Base-by-base conservation (phyloP, 495 filamentous ascomycete genomes). In the Sphaerosporella brunnea region DNA sequence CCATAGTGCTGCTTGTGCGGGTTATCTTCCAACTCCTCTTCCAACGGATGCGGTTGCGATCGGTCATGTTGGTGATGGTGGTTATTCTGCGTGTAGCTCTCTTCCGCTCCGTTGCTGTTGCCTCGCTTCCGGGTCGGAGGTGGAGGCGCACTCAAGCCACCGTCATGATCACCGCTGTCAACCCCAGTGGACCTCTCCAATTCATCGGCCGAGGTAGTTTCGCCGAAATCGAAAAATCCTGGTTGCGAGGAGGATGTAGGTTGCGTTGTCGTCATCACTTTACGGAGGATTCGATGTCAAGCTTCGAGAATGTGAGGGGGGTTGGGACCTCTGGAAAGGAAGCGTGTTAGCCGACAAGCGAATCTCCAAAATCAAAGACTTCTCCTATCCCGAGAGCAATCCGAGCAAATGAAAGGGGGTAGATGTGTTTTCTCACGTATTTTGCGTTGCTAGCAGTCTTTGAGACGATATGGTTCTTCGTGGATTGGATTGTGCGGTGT, bases 71-170 rank as follows among this genome's bases (percentile, higher is more conserved):
- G 43, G 18, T 46, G 43, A 9, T 46, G 43, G 8, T 30, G 23
- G 26, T 21, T 46, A 18, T 46, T 20, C 5, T 35, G n/a, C 5
- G 4, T 3, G 9, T 7, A 16, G 9, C 13, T 18, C 4, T 46
- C 28, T 9, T 35, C 13, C 16, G 15, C 19, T 40, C n/a, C 21
- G 18, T 46, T 28, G 43, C 19, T 46, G 18, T 36, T 13, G 39
- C 25, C 24, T n/a, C n/a, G 1, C 45, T 25, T 56, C 46, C 42
- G 54, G 53, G 7, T 8, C 19, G 39, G 39, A 43, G 39, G 39
- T 4, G 39, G 39, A 25, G 39, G 39, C 3, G 39, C 39, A 43
- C 39, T 43, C 39, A 43, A 16, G 8, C 39, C 39, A 11, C 24
- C 39, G 7, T 43, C 20, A 25, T 43, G 10, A 11, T 43, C 18